Evolutionary conservation across 305 asterid genomes (phyloP).

Genomic region (Nicotiana rustica): DNA sequence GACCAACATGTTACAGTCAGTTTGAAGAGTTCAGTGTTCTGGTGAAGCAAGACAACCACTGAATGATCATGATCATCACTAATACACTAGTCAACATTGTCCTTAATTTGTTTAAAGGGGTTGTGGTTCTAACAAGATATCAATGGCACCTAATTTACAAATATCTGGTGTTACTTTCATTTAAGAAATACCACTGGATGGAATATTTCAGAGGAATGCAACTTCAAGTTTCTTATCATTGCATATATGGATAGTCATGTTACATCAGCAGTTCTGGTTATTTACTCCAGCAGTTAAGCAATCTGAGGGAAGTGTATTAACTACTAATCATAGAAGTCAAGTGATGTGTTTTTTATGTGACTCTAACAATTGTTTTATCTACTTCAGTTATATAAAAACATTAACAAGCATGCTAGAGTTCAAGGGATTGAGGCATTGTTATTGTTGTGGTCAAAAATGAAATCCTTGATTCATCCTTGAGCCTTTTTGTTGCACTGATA

Average conservation of each 20-base stretch:
- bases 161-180: constrained; percentile 46
- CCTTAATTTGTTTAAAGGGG: background rate
- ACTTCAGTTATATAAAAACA: background rate
- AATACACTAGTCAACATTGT: constrained; percentile 24
- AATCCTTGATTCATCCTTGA: background rate
- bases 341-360: background rate
- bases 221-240: background rate
- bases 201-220: constrained; percentile 35
- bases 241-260: background rate
- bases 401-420: background rate
- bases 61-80: background rate
- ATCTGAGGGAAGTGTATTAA: no score
- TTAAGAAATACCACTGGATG: constrained; percentile 43
- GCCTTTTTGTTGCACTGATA: background rate
- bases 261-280: background rate
- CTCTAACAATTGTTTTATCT: background rate
- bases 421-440: background rate
- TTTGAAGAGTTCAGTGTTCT: background rate
- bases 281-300: no score
- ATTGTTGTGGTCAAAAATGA: background rate
- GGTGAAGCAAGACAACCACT: background rate
- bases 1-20: background rate
- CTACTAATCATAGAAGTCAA: background rate
- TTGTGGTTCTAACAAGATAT: constrained; percentile 15
- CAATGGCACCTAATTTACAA: background rate